A percentile compares a stretch with the other conserved stretches of the same genome.
Conservation (phyloP, 495 filamentous ascomycete genomes). For the Astrothelium macrocarpum region DNA sequence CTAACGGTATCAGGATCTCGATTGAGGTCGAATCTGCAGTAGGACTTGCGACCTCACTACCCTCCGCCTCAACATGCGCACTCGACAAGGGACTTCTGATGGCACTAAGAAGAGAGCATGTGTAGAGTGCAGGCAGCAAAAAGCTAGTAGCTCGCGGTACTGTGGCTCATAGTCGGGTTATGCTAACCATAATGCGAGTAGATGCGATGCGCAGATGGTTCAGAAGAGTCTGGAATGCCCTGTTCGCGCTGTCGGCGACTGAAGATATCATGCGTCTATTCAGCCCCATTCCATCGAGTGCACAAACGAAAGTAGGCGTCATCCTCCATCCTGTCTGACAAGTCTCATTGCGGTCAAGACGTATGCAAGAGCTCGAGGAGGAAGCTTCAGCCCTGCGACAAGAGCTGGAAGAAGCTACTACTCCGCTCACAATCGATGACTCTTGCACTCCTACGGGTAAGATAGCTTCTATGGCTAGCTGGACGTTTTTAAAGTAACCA, state of each 20-base stretch:
- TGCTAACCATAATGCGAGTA: background rate
- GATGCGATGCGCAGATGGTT: background rate
- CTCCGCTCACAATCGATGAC: background rate
- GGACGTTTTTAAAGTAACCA: background rate
- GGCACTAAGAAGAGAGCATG: background rate
- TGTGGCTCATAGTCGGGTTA: background rate
- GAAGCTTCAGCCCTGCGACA: background rate
- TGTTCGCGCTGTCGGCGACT: background rate
- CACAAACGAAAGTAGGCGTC: background rate
- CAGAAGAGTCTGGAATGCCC: background rate
- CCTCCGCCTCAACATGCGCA: too few relatives aligned
- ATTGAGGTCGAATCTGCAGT: too few relatives aligned
- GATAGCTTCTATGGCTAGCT: background rate
- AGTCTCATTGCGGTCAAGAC: background rate
- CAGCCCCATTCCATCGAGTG: background rate
- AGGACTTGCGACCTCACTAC: too few relatives aligned
- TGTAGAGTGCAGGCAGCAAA: background rate
- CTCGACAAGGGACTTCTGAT: too few relatives aligned
- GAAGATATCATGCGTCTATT: background rate
- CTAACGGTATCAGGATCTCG: too few relatives aligned
- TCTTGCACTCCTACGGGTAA: background rate
- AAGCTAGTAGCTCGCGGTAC: background rate
- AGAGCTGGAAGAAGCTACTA: background rate
- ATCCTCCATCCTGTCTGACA: background rate
- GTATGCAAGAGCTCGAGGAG: background rate